Base-by-base conservation (phyloP, 148 eudicot genomes). In the Selenicereus undatus region DNA sequence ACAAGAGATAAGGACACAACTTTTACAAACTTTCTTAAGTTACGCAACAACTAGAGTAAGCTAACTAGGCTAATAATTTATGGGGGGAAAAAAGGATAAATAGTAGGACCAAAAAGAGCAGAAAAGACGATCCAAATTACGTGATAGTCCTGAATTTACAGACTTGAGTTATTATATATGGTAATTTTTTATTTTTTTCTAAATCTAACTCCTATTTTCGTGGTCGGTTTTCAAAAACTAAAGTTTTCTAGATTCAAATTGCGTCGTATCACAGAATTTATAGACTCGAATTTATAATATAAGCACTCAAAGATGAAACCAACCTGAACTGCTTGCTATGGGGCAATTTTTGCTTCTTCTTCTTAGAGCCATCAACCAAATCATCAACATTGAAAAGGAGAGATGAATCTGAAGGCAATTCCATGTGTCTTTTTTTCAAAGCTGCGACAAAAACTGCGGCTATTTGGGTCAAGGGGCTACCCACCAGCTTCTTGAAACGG, bases 241-340 rank as follows among this genome's bases (percentile, higher is more conserved):
- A 39, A 39, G 5, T 39, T 39, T 39, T 7, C 8, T 39, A 1
- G 3, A 4, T 39, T 39, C 43, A 39, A 39, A 2, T 4, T 39
- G 43, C 43, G 5, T 39, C 43, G 8, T 32, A 32, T 32, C 32
- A 32, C 32, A 32, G 3, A 39, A 39, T 39, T 39, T 39, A 39
- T 39, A 39, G 5, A 39, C 8, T 39, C 43, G 43, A 39, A 39
- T 39, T 39, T 39, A 39, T 7, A 7, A 39, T 39, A 39, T 7
- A 39, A 39, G 43, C 8, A 11, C 8, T 48, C 29, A 76, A 48
- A 69, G 14, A 73, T 11, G 73, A 1, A 22, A 89, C 90, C 84
- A 10, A 96, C 99, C 93, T 88, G 86, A 83, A 93, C 64, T 92
- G 88, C 71, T 90, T 91, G 92, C 88, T 89, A 45, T 89, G 98